These are phyloP conservation scores for Solanum dulcamara DNA, from an alignment of 257 asterid species.

Conservation along the genomic window DNA sequence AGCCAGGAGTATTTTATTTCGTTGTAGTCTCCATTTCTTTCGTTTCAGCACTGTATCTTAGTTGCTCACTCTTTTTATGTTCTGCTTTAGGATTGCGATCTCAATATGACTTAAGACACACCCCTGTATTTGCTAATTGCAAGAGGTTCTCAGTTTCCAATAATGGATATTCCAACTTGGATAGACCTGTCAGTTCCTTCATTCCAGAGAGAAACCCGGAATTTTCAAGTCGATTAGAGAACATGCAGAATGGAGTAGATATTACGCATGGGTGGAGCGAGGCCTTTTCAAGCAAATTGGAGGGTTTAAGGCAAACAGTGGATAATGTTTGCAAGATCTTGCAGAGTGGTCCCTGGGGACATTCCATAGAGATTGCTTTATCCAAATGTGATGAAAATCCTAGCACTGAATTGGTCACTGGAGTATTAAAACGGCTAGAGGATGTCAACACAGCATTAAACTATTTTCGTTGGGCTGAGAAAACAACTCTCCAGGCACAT, in stretches of 20 bases:
- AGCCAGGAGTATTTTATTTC: not conserved
- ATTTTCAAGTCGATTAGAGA: not conserved
- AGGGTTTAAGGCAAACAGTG: conserved; percentile 17
- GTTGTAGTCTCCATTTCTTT: not conserved
- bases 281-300: conserved; percentile 22
- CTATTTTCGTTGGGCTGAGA: conserved; percentile 82
- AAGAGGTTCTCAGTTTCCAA: conserved; percentile 24
- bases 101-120: conserved; percentile 20
- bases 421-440: conserved; percentile 71
- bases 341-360: conserved; percentile 64
- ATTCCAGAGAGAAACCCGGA: not conserved
- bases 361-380: conserved; percentile 57
- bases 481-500: conserved; percentile 38
- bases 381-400: conserved; percentile 33
- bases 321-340: conserved; percentile 49
- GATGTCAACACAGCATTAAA: conserved; percentile 45
- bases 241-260: not conserved
- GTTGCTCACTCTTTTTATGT: conserved; percentile 6
- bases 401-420: conserved; percentile 46
- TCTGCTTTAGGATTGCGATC: conserved; percentile 36
- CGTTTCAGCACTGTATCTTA: not conserved
- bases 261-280: conserved; percentile 11
- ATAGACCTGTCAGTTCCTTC: not conserved
- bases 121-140: conserved; percentile 16
- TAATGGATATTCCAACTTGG: conserved; percentile 25